Conservation (phyloP, 192 early-diverging fungal species). For the Lobosporangium transversale region DNA sequence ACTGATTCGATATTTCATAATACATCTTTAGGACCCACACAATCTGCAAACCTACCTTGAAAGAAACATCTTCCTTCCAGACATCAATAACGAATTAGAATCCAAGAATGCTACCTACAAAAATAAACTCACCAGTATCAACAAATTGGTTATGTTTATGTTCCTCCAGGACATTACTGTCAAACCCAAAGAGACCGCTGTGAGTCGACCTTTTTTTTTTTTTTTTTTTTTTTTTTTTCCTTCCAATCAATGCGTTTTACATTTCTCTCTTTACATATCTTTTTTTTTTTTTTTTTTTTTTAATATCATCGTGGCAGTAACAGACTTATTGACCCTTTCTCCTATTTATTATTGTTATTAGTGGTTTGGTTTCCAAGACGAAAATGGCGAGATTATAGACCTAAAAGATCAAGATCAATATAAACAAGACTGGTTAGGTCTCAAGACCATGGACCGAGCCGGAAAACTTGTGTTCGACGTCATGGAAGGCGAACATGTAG, state of each 20-base stretch:
- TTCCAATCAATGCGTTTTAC: too few relatives aligned
- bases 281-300: too few relatives aligned
- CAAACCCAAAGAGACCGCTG: conserved; percentile 66
- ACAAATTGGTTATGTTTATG: conserved; percentile 83
- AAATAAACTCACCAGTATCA: conserved; percentile 65
- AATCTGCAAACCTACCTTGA: conserved; percentile 77
- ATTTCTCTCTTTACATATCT: too few relatives aligned
- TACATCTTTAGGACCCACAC: conserved; percentile 57
- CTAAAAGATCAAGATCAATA: conserved; percentile 70
- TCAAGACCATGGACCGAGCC: conserved; percentile 63
- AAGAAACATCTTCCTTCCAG: conserved; percentile 86
- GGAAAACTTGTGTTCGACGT: conserved; percentile 57
- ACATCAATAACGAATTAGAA: conserved; percentile 83
- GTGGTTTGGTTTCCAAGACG: conserved; percentile 80
- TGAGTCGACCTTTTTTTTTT: conserved; percentile 34
- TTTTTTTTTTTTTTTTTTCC: too few relatives aligned
- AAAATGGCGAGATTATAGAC: conserved; percentile 58
- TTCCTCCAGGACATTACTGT: conserved; percentile 86
- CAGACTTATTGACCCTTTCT: too few relatives aligned
- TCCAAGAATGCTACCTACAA: conserved; percentile 69
- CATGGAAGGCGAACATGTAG: conserved; percentile 66
- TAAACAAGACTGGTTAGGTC: conserved; percentile 76
- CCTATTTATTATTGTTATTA: conserved; percentile 13
- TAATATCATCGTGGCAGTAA: too few relatives aligned
- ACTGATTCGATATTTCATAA: too few relatives aligned